Evolutionary conservation across 805 yeast species (phyloP).

Genomic region (Candida vaughaniae): DNA sequence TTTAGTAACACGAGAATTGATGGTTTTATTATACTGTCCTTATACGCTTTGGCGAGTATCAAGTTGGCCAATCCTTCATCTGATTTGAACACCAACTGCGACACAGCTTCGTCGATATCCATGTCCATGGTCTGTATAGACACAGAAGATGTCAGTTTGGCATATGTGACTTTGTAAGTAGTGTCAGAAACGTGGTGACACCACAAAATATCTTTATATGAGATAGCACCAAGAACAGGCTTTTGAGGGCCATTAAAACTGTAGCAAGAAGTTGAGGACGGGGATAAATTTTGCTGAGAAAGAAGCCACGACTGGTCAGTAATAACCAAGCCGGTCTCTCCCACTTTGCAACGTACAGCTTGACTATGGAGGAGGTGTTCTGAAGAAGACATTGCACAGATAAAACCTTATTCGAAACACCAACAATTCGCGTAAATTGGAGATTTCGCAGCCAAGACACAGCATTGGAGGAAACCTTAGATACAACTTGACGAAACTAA

Average conservation of each 20-base stretch:
- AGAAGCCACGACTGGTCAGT: constrained; percentile 3
- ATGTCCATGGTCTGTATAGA: constrained; percentile 1
- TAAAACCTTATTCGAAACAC: too few species aligned
- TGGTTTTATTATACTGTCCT: constrained; percentile 21
- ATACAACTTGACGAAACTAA: too few species aligned
- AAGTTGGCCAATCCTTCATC: constrained; percentile 3
- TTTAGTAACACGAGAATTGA: constrained; percentile 69
- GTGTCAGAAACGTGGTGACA: constrained; percentile 16
- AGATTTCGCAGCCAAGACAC: too few species aligned
- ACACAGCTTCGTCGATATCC: constrained; percentile 3
- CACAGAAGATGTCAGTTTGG: neutral
- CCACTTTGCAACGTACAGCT: constrained; percentile 3
- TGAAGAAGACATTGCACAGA: constrained; percentile 3
- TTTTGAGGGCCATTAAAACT: constrained; percentile 2
- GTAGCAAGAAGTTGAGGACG: neutral
- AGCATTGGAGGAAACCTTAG: too few species aligned
- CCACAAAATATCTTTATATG: constrained; percentile 25
- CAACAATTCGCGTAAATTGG: too few species aligned
- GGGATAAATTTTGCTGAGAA: neutral
- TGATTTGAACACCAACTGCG: neutral
- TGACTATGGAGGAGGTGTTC: constrained; percentile 4
- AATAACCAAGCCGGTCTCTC: constrained; percentile 3
- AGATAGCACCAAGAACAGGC: constrained; percentile 12
- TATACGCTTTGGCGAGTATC: constrained; percentile 30
- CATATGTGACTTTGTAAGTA: constrained; percentile 14